These are phyloP conservation scores for Linum lewisii DNA, from an alignment of 345 rosid genomes.

Conservation along the genomic window DNA sequence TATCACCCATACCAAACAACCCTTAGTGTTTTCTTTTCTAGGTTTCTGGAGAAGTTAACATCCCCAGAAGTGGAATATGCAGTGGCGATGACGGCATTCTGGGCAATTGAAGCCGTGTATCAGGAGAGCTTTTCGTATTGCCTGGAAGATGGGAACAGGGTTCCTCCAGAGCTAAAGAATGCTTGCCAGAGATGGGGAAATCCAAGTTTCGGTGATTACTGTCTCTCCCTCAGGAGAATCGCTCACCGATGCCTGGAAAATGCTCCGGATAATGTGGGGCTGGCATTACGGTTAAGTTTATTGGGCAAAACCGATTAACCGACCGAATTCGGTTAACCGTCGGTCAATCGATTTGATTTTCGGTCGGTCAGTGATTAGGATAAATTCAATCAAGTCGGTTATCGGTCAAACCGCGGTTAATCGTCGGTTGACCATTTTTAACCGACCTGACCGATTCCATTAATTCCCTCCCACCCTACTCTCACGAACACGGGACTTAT, in stretches of 20 bases:
- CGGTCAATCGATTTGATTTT: too few relatives aligned
- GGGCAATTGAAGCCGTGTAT: slow-evolving; percentile 77
- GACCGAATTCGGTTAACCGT: too few relatives aligned
- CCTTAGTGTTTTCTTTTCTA: slow-evolving; percentile 11
- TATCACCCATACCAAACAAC: too few relatives aligned
- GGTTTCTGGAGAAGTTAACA: slow-evolving; percentile 60
- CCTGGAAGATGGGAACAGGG: slow-evolving; percentile 44
- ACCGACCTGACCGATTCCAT: too few relatives aligned
- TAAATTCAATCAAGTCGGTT: too few relatives aligned
- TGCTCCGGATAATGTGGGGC: slow-evolving; percentile 35
- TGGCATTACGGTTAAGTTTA: too few relatives aligned
- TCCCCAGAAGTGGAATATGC: slow-evolving; percentile 44
- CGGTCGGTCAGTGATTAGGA: too few relatives aligned
- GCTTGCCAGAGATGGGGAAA: slow-evolving; percentile 88
- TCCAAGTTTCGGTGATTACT: slow-evolving; percentile 45
- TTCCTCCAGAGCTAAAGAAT: slow-evolving; percentile 38
- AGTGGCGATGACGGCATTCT: slow-evolving; percentile 45
- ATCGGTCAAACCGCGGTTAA: too few relatives aligned
- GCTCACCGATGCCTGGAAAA: slow-evolving; percentile 42
- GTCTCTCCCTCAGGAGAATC: slow-evolving; percentile 39
- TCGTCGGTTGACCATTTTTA: too few relatives aligned
- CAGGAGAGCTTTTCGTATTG: slow-evolving; percentile 76
- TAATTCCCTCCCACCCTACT: too few relatives aligned
- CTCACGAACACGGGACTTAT: too few relatives aligned
- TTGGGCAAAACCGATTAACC: too few relatives aligned